A percentile compares a stretch with the other conserved stretches of the same genome.
These are phyloP conservation scores for Didymella exigua DNA, from an alignment of 2,329 filamentous ascomycete genomes.

Conservation along the genomic window DNA sequence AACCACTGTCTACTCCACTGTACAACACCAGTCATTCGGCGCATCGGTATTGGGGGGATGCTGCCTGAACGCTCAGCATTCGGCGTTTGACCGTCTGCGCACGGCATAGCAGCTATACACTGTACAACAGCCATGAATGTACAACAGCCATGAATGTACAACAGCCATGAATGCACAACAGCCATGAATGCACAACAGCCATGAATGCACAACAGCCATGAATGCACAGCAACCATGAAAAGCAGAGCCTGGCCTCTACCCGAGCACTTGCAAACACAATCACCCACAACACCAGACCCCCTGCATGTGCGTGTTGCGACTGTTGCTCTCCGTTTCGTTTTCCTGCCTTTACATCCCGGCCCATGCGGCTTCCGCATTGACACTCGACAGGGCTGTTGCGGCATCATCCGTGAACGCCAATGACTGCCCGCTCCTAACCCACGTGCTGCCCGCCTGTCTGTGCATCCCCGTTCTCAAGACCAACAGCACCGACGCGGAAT, in stretches of 20 bases:
- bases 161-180: too few species aligned
- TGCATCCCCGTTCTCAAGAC: constrained; percentile 16
- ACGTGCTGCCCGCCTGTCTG: constrained; percentile 29
- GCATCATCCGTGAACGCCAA: constrained; percentile 26
- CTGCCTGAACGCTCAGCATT: constrained; percentile 17
- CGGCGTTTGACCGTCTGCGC: constrained; percentile 21
- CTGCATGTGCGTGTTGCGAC: constrained; percentile 22
- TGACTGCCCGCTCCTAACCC: constrained; percentile 26
- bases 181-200: too few species aligned
- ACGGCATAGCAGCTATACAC: constrained; percentile 21
- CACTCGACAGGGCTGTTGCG: constrained; percentile 16
- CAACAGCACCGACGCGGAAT: constrained; percentile 22
- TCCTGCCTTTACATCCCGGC: neutral
- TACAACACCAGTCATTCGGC: constrained; percentile 41
- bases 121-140: constrained; percentile 24
- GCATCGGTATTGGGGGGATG: constrained; percentile 29
- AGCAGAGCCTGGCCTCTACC: neutral
- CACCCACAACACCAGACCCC: neutral
- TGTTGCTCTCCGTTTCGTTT: constrained; percentile 17
- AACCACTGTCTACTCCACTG: constrained; percentile 30
- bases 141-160: too few species aligned
- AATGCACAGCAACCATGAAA: neutral
- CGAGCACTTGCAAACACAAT: neutral
- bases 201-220: too few species aligned
- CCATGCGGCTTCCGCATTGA: constrained; percentile 17